Evolutionary conservation across 2,329 filamentous ascomycete genomes (phyloP).

Genomic region (Delphinella strobiligena): DNA sequence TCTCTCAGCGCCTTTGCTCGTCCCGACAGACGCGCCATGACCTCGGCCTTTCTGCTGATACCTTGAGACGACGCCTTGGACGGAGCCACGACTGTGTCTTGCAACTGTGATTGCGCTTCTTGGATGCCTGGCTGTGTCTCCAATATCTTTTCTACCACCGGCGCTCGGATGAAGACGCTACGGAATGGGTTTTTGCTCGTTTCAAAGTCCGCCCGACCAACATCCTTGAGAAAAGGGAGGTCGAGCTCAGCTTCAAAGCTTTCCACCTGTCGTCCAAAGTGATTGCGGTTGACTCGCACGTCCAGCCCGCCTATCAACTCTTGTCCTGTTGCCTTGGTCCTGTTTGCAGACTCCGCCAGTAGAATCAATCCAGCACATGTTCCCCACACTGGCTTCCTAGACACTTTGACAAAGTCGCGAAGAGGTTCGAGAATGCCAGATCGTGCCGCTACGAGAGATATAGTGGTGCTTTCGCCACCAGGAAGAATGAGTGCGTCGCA

Average conservation of each 20-base stretch:
- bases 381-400: conserved; percentile 79
- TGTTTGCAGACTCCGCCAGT: conserved; percentile 75
- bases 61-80: conserved; percentile 34
- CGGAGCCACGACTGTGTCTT: conserved; percentile 46
- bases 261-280: conserved; percentile 88
- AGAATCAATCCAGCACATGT: conserved; percentile 92
- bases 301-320: conserved; percentile 85
- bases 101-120: conserved; percentile 29
- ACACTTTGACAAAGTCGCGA: conserved; percentile 77
- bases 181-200: conserved; percentile 45
- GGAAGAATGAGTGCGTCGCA: conserved; percentile 84
- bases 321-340: conserved; percentile 81
- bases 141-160: conserved; percentile 77
- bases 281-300: conserved; percentile 83
- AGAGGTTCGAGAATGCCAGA: conserved; percentile 74
- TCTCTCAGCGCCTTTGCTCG: conserved; percentile 37
- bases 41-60: conserved; percentile 41
- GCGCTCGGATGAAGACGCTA: conserved; percentile 86
- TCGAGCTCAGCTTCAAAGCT: conserved; percentile 70
- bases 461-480: conserved; percentile 89
- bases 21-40: conserved; percentile 45
- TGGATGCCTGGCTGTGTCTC: conserved; percentile 39
- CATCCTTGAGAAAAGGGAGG: conserved; percentile 53
- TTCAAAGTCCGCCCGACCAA: conserved; percentile 15
- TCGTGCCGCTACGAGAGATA: conserved; percentile 74